phyloP scores from a whole-genome alignment of 352 stramenopile species.

The Pythium aphanidermatum region DNA sequence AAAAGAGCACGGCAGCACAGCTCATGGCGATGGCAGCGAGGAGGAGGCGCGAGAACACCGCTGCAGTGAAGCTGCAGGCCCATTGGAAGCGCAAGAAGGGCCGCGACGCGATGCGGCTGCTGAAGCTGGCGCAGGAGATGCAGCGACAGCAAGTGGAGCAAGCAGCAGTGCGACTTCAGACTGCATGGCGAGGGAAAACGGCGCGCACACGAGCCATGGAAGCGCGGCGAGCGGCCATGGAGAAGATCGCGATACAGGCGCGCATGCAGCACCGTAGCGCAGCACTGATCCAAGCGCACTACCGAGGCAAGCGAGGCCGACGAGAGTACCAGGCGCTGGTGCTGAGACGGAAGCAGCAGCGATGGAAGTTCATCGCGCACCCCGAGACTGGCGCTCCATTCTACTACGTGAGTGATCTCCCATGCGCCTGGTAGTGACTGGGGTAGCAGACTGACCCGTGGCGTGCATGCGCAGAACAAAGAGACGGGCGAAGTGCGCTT shows the following conservation, averaged over 20 bases:
- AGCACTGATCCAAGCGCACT: slow-evolving; percentile 71
- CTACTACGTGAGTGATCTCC: slow-evolving; percentile 81
- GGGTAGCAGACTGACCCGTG: background rate
- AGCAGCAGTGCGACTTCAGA: slow-evolving; percentile 41
- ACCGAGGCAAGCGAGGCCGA: slow-evolving; percentile 62
- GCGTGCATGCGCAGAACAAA: slow-evolving; percentile 63
- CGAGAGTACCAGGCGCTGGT: slow-evolving; percentile 44
- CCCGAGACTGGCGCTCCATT: slow-evolving; percentile 69
- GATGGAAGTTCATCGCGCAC: slow-evolving; percentile 90
- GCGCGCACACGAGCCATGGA: slow-evolving; percentile 23
- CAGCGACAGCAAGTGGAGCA: slow-evolving; percentile 26
- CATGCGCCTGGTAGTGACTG: background rate
- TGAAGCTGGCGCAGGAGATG: slow-evolving; percentile 33
- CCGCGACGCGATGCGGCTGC: slow-evolving; percentile 25
- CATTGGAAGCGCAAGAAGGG: slow-evolving; percentile 58
- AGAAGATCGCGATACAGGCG: slow-evolving; percentile 36
- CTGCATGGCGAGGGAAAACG: slow-evolving; percentile 34
- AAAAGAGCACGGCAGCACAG: slow-evolving; percentile 32
- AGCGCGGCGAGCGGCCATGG: slow-evolving; percentile 28
- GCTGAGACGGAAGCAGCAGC: slow-evolving; percentile 56
- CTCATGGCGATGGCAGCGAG: slow-evolving; percentile 29
- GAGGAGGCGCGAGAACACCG: slow-evolving; percentile 31
- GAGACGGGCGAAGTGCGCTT: slow-evolving; percentile 90
- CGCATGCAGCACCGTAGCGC: slow-evolving; percentile 61
- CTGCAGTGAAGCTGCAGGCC: slow-evolving; percentile 44